Evolutionary conservation across 805 yeast species (phyloP), one percentile per base, ranked within the genome.

Genomic region (Zygoascus ofunaensis): DNA sequence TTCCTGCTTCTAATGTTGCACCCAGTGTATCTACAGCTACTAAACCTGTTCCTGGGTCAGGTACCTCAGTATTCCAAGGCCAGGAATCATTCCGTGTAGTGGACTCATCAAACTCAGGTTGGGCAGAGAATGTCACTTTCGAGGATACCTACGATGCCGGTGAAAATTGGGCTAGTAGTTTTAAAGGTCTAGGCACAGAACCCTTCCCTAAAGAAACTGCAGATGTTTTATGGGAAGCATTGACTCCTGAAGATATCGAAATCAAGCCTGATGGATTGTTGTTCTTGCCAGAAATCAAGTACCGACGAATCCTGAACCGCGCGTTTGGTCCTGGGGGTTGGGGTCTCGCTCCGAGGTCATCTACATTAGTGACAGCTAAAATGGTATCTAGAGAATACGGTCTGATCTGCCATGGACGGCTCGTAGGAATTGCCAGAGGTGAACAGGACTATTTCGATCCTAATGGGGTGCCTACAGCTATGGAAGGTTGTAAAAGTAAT

Each of bases 241-340:
- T 92, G n/a, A 73, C 71, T 0, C 71, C 76, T 4, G 72, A 72
- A 22, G 97, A 90, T 54, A 79, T 92, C 42, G 98, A 92, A 61
- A 82, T 92, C 52, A 92, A 90, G 49, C 97, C 97, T 0, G 98
- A 92, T 61, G 97, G 97, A 14, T 68, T 92, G 41, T 63, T 92
- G 5, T 92, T 86, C 56, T 68, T 92, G 38, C 98, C 98, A 0
- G 98, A 92, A 61, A 92, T 92, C 65, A 90, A 90, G 60, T 92
- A 92, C 60, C 76, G 98, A 52, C 74, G 98, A 37, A 81, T 89
- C 19, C 65, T 92, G 52, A 90, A 90, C 64, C 72, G 72, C 33
- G 94, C 97, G 0, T 90, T 92, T 69, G 98, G 98, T 3, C 96
- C 98, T 4, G 98, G 98, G 22, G 97, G 94, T 1, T 92, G 98